Evolutionary conservation across 2,329 filamentous ascomycete species (phyloP).

Genomic region (Scedosporium aurantiacum): DNA sequence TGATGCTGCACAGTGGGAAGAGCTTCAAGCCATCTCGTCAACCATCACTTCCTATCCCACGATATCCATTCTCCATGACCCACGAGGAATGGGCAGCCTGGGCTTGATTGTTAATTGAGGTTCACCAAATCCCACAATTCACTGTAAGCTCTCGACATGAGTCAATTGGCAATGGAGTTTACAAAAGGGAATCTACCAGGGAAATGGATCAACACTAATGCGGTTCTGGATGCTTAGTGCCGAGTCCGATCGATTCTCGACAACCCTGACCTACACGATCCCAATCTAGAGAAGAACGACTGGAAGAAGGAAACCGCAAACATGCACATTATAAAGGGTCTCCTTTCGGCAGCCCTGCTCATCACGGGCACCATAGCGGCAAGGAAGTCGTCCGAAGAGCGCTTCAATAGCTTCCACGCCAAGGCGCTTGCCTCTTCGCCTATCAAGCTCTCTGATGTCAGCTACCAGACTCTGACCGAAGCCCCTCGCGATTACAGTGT

Average conservation of each 20-base stretch:
- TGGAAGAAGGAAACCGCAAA: conserved; percentile 19
- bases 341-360: conserved; percentile 54
- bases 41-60: too few species aligned
- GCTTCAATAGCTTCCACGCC: conserved; percentile 60
- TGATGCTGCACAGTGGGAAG: neutral
- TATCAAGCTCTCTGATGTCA: conserved; percentile 65
- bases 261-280: neutral
- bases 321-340: conserved; percentile 58
- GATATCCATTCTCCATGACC: too few species aligned
- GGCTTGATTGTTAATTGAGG: neutral
- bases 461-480: conserved; percentile 65
- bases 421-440: conserved; percentile 56
- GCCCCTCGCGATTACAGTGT: conserved; percentile 74
- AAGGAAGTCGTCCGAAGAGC: conserved; percentile 51
- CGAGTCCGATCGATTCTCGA: neutral
- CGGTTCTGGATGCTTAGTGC: neutral
- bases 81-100: neutral
- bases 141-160: neutral
- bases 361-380: conserved; percentile 49
- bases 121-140: neutral
- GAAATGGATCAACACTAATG: neutral
- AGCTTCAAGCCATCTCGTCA: neutral
- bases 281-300: neutral
- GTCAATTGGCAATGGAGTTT: neutral
- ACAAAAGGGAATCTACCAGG: neutral